Evolutionary conservation across 768 basidiomycete species (phyloP).

Genomic region (Ramaria sp.): DNA sequence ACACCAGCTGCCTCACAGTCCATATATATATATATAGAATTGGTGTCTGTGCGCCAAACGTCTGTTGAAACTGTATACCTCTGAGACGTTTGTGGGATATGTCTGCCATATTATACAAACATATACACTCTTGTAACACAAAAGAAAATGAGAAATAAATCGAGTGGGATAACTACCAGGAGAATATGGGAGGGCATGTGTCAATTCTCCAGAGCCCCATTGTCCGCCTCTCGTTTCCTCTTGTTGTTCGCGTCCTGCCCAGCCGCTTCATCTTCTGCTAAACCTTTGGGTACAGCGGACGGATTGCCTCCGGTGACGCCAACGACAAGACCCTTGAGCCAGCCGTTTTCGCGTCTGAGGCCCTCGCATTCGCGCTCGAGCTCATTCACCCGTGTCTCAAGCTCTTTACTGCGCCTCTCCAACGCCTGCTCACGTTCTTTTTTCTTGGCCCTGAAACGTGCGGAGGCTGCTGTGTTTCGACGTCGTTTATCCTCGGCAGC

Average conservation of each 20-base stretch:
- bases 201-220: background rate
- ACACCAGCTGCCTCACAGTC: no score
- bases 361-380: conserved; percentile 89
- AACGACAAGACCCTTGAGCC: conserved; percentile 84
- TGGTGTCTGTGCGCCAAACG: background rate
- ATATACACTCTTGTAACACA: background rate
- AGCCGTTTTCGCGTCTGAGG: conserved; percentile 80
- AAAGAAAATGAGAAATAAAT: background rate
- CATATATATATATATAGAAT: no score
- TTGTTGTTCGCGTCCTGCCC: background rate
- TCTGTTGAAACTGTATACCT: background rate
- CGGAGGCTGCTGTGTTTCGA: conserved; percentile 86
- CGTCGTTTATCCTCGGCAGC: conserved; percentile 85
- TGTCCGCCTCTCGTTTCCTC: conserved; percentile 4
- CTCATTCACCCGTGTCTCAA: conserved; percentile 66
- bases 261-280: background rate
- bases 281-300: background rate
- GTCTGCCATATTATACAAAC: no score
- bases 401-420: conserved; percentile 75
- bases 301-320: conserved; percentile 44
- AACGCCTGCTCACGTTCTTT: conserved; percentile 90
- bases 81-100: background rate
- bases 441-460: conserved; percentile 91
- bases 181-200: no score
- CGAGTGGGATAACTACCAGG: background rate